A percentile compares a stretch with the other conserved stretches of the same genome.
Conservation (phyloP, 768 basidiomycete genomes). For the Fomitopsis pulvina region DNA sequence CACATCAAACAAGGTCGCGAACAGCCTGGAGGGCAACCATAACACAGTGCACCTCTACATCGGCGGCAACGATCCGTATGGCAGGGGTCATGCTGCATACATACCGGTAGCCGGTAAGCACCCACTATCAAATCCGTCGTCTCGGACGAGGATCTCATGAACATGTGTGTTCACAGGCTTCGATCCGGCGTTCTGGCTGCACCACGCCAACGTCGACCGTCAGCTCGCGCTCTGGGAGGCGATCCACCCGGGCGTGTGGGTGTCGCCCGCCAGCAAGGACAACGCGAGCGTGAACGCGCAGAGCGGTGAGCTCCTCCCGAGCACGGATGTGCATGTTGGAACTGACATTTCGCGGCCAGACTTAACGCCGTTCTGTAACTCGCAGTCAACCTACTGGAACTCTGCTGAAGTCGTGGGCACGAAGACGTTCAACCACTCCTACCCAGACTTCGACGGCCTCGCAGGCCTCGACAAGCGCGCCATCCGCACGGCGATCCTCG, state of each 20-base stretch:
- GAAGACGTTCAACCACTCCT: conserved; percentile 34
- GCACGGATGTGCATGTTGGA: background rate
- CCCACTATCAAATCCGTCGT: no score
- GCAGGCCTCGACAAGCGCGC: conserved; percentile 22
- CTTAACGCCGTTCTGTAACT: conserved; percentile 42
- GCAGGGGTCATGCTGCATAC: conserved; percentile 36
- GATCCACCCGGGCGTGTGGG: conserved; percentile 36
- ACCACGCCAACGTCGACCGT: conserved; percentile 49
- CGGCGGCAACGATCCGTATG: conserved; percentile 29
- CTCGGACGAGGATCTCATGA: background rate
- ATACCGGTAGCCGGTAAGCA: conserved; percentile 33
- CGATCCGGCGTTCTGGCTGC: conserved; percentile 50
- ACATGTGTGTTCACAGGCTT: conserved; percentile 27
- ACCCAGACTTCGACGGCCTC: conserved; percentile 43
- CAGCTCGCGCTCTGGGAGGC: conserved; percentile 46
- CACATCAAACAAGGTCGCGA: no score
- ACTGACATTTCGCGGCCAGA: conserved; percentile 20
- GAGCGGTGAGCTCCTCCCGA: conserved; percentile 1
- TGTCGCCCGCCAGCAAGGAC: conserved; percentile 15
- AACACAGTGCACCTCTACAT: conserved; percentile 33
- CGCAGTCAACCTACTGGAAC: conserved; percentile 32
- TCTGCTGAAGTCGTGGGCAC: conserved; percentile 26
- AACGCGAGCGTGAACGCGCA: conserved; percentile 9
- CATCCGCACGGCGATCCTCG: conserved; percentile 27
- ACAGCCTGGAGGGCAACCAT: conserved; percentile 46